phyloP scores from a whole-genome alignment of 2,329 filamentous ascomycete species.

The Ophiostoma australiae region DNA sequence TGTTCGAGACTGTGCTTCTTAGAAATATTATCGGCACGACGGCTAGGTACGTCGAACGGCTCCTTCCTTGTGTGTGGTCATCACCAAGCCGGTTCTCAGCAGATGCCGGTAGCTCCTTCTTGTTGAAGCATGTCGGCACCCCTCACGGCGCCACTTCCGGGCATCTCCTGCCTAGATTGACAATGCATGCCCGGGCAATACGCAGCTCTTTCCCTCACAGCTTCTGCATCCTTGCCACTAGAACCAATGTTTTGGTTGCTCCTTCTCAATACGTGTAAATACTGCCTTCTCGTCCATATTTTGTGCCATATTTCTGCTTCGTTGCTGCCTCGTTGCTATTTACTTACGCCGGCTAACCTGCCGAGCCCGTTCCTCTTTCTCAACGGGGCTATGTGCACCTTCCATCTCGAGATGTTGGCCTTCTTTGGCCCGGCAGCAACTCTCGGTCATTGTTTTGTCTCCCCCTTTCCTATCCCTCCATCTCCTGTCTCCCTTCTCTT shows the following conservation, averaged over 20 bases:
- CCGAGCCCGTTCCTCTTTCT: not conserved
- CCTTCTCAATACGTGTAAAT: slow-evolving; percentile 5
- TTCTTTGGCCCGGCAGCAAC: not conserved
- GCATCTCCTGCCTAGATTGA: not conserved
- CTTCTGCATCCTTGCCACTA: not conserved
- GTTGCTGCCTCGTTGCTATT: not conserved
- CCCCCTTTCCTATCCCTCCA: slow-evolving; percentile 12
- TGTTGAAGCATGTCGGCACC: not conserved
- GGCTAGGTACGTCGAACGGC: not conserved
- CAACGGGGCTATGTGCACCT: not conserved
- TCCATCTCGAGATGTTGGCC: not conserved
- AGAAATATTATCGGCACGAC: not conserved
- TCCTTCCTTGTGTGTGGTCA: not conserved
- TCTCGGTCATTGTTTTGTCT: not conserved
- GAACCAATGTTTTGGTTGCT: slow-evolving; percentile 13
- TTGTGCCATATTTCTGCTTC: not conserved
- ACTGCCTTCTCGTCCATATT: not conserved
- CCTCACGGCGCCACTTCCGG: not conserved
- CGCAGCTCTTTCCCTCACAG: not conserved
- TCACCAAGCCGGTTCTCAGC: not conserved
- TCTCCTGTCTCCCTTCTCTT: not conserved
- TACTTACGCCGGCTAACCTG: not conserved
- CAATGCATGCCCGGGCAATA: not conserved
- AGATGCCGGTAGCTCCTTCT: not conserved
- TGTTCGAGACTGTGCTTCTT: not conserved